Evolutionary conservation across 2,329 filamentous ascomycete genomes (phyloP), one percentile per base, ranked within the genome.

Genomic region (Colletotrichum chlorophyti): DNA sequence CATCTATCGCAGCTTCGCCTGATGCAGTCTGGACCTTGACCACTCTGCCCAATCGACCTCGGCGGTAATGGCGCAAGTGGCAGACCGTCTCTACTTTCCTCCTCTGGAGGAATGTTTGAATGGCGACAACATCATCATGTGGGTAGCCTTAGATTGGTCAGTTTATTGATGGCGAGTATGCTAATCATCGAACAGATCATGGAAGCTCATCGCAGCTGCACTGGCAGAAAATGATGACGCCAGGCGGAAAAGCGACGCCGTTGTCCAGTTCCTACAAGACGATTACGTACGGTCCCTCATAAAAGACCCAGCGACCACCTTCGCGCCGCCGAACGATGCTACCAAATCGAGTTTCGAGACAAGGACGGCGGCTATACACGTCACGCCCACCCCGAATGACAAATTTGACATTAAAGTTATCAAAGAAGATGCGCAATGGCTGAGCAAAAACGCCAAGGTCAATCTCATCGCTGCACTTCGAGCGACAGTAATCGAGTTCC

Each of bases 341-440:
- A 84, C 89, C 26, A 91, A 88, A 72, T 81, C 84, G 64, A 83
- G 84, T 15, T 96, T 96, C 69, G 90, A 96, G 60, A 90, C 90
- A 17, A 93, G 89, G 73, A 96, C 91, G 1, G 90, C 93, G 19
- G 90, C 93, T 5, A 96, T 97, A 61, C 90, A 96, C 70, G 85
- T 93, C 45, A 86, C 91, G 2, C 86, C 90, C 15, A 84, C 84
- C 5, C 78, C 84, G 11, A 85, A 84, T 66, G 83, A 84, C 35
- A 84, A 84, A 54, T 91, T 89, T 70, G 86, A 93, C 68, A 80
- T 97, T 64, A 86, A 90, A 34, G 79, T 89, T 68, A 86, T 98
- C 71, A 97, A 96, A 76, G 84, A 86, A 42, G 93, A 98, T 77
- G 85, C 92, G 29, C 72, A 90, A 65, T 98, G 93, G 93, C 79